Conservation (phyloP, 2,329 filamentous ascomycete species). For the Domatiomyces catenatus region DNA sequence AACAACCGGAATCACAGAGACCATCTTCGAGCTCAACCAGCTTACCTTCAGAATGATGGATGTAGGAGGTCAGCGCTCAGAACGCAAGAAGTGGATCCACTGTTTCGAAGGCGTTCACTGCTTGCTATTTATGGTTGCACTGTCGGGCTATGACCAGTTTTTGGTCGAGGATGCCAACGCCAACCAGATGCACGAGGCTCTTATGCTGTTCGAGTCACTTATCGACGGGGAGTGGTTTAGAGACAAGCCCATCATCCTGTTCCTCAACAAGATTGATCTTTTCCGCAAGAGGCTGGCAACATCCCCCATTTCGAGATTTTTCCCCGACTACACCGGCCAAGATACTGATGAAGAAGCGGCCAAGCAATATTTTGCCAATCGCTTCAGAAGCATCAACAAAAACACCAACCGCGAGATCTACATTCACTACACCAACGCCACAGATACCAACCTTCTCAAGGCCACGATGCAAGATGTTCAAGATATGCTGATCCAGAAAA, state of each 20-base stretch:
- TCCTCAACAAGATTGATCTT: conserved; percentile 77
- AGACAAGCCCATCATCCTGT: conserved; percentile 65
- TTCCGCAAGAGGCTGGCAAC: conserved; percentile 61
- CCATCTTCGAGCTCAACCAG: conserved; percentile 78
- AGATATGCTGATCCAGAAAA: conserved; percentile 76
- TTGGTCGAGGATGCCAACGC: conserved; percentile 92
- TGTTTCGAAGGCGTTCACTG: conserved; percentile 91
- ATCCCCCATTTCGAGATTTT: conserved; percentile 58
- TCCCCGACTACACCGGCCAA: conserved; percentile 63
- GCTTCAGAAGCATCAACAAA: conserved; percentile 62
- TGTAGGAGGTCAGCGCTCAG: conserved; percentile 58
- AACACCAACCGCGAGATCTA: conserved; percentile 43
- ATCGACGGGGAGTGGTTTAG: conserved; percentile 78
- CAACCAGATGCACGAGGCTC: conserved; percentile 80
- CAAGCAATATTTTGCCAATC: conserved; percentile 68
- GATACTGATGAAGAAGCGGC: conserved; percentile 57
- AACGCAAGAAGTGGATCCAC: conserved; percentile 42
- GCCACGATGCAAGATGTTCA: conserved; percentile 77
- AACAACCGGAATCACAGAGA: conserved; percentile 93
- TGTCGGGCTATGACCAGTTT: conserved; percentile 93
- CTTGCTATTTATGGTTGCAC: conserved; percentile 81
- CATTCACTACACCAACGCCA: conserved; percentile 44
- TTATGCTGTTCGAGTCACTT: conserved; percentile 77
- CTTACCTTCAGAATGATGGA: conserved; percentile 96
- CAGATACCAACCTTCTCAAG: conserved; percentile 59